Conservation (phyloP, 441 rosid species). For the Capsella rubella region DNA sequence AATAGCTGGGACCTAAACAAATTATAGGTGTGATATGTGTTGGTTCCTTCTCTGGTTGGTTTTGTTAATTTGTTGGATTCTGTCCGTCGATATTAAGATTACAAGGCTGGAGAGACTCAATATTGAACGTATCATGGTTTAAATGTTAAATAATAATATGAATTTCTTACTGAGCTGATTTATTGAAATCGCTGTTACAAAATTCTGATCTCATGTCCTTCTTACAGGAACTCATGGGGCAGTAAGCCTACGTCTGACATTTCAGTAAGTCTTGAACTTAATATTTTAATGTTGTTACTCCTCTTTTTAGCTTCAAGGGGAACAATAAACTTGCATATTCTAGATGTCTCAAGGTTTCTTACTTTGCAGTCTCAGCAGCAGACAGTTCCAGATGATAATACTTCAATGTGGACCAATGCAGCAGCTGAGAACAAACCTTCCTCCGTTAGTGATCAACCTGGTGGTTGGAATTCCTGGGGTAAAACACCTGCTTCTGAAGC, state of each 20-base stretch:
- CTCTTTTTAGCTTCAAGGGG: slow-evolving; percentile 15
- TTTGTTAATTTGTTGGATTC: slow-evolving; percentile 5
- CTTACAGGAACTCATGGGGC: slow-evolving; percentile 42
- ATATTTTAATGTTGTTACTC: not conserved
- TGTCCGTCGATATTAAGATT: not conserved
- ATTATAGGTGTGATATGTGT: slow-evolving; percentile 1
- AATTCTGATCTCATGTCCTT: slow-evolving; percentile 9
- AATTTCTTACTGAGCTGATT: slow-evolving; percentile 6
- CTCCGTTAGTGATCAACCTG: slow-evolving; percentile 48
- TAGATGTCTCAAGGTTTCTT: slow-evolving; percentile 20
- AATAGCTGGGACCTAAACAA: slow-evolving; percentile 5
- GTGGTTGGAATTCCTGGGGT: slow-evolving; percentile 61
- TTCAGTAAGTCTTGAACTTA: slow-evolving; percentile 21
- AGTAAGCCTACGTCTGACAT: slow-evolving; percentile 40
- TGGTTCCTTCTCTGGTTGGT: not conserved
- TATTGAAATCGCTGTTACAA: not conserved
- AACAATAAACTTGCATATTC: not conserved
- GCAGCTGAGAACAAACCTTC: slow-evolving; percentile 50
- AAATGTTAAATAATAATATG: not conserved
- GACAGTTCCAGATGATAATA: slow-evolving; percentile 33
- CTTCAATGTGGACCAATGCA: slow-evolving; percentile 54
- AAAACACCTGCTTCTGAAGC: slow-evolving; percentile 50
- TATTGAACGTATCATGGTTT: slow-evolving; percentile 9
- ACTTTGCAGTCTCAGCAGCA: slow-evolving; percentile 30
- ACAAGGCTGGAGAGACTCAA: slow-evolving; percentile 17